These are phyloP conservation scores for Ophiostoma angusticollis DNA, from an alignment of 2,329 filamentous ascomycete species.

Conservation along the genomic window DNA sequence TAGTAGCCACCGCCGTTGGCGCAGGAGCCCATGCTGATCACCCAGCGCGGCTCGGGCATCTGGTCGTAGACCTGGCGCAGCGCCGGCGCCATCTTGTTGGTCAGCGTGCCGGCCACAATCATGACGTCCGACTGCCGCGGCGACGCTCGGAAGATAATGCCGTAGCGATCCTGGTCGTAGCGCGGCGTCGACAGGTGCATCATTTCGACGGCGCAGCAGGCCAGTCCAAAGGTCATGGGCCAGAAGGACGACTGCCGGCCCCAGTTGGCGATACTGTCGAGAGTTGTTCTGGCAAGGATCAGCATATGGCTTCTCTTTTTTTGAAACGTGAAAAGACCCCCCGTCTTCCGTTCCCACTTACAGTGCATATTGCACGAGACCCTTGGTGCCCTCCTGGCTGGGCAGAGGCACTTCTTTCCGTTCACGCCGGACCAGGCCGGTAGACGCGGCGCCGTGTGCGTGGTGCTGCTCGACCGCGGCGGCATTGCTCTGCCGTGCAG, in stretches of 20 bases:
- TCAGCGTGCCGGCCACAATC: conserved; percentile 86
- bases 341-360: no score
- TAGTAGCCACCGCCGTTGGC: conserved; percentile 64
- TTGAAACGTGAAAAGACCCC: no score
- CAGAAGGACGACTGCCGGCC: conserved; percentile 71
- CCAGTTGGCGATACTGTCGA: conserved; percentile 75
- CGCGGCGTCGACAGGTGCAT: conserved; percentile 81
- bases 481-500: conserved; percentile 50
- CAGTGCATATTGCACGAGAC: conserved; percentile 74
- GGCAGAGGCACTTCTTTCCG: conserved; percentile 63
- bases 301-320: neutral
- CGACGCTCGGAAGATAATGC: conserved; percentile 82
- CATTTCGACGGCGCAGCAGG: conserved; percentile 86
- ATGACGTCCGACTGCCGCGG: conserved; percentile 83
- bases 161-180: conserved; percentile 79
- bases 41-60: conserved; percentile 87
- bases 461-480: conserved; percentile 35
- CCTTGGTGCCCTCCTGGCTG: conserved; percentile 69
- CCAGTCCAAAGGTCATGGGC: conserved; percentile 81
- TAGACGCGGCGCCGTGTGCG: conserved; percentile 29
- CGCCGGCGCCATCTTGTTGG: conserved; percentile 92
- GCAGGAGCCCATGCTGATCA: conserved; percentile 57
- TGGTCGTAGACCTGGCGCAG: conserved; percentile 87
- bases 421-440: conserved; percentile 38
- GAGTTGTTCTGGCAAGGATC: conserved; percentile 47